A percentile compares a stretch with the other conserved stretches of the same genome.
Conservation (phyloP, 148 eudicot species). For the Cornus controversa region DNA sequence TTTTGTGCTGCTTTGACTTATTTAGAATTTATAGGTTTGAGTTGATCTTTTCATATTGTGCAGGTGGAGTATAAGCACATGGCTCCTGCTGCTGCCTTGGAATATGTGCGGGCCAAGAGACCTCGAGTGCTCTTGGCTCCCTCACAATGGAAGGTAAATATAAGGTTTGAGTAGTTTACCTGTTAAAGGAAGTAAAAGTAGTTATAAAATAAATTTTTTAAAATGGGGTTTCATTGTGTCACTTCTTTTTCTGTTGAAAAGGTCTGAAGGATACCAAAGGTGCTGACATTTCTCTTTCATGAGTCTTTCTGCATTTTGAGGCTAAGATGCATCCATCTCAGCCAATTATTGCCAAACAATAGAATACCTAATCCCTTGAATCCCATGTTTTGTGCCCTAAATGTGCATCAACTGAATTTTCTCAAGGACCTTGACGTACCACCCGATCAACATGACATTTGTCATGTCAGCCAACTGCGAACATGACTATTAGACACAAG, state of each 20-base stretch:
- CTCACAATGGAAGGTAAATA: slow-evolving; percentile 57
- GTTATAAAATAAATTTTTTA: too few species aligned
- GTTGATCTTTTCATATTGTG: background rate
- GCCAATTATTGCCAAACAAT: too few species aligned
- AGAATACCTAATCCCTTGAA: background rate
- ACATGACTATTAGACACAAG: background rate
- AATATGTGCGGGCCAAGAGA: slow-evolving; percentile 61
- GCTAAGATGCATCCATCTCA: background rate
- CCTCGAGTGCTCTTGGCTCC: slow-evolving; percentile 75
- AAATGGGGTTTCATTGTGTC: background rate
- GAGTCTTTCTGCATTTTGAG: slow-evolving; percentile 1
- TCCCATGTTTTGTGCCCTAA: background rate
- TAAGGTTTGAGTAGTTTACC: background rate
- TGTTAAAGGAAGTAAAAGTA: background rate
- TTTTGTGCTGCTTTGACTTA: background rate
- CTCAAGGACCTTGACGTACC: background rate
- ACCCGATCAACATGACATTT: background rate
- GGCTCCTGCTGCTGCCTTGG: slow-evolving; percentile 63
- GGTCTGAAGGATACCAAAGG: background rate
- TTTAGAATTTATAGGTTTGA: background rate
- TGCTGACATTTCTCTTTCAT: background rate
- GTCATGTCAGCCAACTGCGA: background rate
- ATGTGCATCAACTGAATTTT: background rate
- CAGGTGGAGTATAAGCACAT: slow-evolving; percentile 65
- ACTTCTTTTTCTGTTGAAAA: background rate